Percentiles rank a stretch among this genome's conserved stretches.
Evolutionary conservation across 176 grass and related monocot genomes (phyloP).

Genomic region (Urochloa ruziziensis): DNA sequence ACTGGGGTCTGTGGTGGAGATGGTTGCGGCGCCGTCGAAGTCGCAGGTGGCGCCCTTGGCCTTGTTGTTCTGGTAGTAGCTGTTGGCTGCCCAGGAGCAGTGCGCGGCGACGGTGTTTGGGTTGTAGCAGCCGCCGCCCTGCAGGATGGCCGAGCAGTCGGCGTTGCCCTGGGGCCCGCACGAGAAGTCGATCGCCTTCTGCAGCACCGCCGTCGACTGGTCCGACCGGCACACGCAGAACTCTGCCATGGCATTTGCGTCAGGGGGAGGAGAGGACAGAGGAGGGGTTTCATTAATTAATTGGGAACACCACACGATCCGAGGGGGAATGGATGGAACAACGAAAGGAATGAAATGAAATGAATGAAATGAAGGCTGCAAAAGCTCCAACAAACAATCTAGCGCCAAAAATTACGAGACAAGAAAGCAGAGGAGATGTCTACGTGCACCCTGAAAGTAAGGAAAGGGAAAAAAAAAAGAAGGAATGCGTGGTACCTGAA

Average conservation of each 20-base stretch:
- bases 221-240: slow-evolving; percentile 90
- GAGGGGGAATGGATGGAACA: background rate
- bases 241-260: slow-evolving; percentile 35
- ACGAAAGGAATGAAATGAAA: background rate
- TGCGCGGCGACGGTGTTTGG: slow-evolving; percentile 63
- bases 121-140: slow-evolving; percentile 65
- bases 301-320: background rate
- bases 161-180: slow-evolving; percentile 66
- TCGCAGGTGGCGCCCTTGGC: slow-evolving; percentile 62
- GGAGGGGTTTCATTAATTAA: background rate
- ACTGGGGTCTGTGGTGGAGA: slow-evolving; percentile 85
- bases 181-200: slow-evolving; percentile 87
- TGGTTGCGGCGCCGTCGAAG: slow-evolving; percentile 59
- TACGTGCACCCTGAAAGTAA: background rate
- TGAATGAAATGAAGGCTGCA: background rate
- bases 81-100: slow-evolving; percentile 91
- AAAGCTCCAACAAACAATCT: background rate
- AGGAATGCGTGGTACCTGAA: slow-evolving; percentile 31
- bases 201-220: slow-evolving; percentile 42
- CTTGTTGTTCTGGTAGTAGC: slow-evolving; percentile 82
- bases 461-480: no score
- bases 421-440: background rate
- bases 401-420: background rate
- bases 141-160: slow-evolving; percentile 53
- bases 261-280: background rate